Percentiles rank a stretch among this genome's conserved stretches.
Evolutionary conservation across 2,329 filamentous ascomycete genomes (phyloP).

Genomic region (Aspergillus glaucus): DNA sequence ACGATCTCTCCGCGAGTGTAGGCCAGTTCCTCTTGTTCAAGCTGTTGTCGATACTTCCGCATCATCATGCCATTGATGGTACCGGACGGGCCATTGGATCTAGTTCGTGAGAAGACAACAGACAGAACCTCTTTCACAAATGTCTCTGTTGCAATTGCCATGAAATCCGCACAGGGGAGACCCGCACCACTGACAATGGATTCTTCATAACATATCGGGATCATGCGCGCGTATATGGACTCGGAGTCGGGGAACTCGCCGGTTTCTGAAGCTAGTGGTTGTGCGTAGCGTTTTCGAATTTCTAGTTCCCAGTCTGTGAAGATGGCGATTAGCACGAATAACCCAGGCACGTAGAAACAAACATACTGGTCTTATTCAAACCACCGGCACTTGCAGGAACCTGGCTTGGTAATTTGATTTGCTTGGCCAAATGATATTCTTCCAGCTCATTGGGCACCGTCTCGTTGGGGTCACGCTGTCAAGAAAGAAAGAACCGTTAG

Average conservation of each 20-base stretch:
- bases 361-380: slow-evolving; percentile 71
- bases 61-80: slow-evolving; percentile 71
- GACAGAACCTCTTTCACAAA: slow-evolving; percentile 57
- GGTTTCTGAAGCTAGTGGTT: slow-evolving; percentile 55
- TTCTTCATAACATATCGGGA: slow-evolving; percentile 61
- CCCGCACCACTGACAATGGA: slow-evolving; percentile 51
- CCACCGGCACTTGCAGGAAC: slow-evolving; percentile 64
- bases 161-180: slow-evolving; percentile 51
- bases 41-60: slow-evolving; percentile 66
- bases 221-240: slow-evolving; percentile 54
- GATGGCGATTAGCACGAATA: slow-evolving; percentile 9
- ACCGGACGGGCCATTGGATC: slow-evolving; percentile 54
- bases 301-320: slow-evolving; percentile 56
- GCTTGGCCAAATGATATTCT: slow-evolving; percentile 40
- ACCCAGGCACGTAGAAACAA: background rate
- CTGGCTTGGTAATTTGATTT: slow-evolving; percentile 52
- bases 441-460: slow-evolving; percentile 29
- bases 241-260: slow-evolving; percentile 56
- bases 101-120: slow-evolving; percentile 48
- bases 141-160: slow-evolving; percentile 57
- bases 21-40: slow-evolving; percentile 69
- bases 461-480: slow-evolving; percentile 32
- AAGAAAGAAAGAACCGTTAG: slow-evolving; percentile 4
- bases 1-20: slow-evolving; percentile 66
- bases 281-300: slow-evolving; percentile 58